Conservation (phyloP, 1,284 basidiomycete species). For the Microbotryomycetes sp. region DNA sequence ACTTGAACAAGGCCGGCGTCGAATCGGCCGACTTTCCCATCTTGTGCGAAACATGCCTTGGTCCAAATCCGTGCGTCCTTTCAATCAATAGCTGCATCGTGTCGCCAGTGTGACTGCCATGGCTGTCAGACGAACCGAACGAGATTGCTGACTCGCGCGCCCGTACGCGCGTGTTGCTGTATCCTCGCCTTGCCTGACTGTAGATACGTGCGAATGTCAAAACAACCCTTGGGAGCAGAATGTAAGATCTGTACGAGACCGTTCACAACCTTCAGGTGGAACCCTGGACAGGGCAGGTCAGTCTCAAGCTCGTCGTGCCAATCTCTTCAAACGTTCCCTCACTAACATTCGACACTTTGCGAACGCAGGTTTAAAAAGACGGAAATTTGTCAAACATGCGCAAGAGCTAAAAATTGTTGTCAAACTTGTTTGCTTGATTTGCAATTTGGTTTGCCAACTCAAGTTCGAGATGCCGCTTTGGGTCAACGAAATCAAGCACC, state of each 20-base stretch:
- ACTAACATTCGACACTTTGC: background rate
- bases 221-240: slow-evolving; percentile 90
- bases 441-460: slow-evolving; percentile 91
- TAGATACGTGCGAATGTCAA: slow-evolving; percentile 43
- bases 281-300: background rate
- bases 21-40: slow-evolving; percentile 86
- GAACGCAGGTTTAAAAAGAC: slow-evolving; percentile 96
- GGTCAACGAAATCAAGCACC: slow-evolving; percentile 74
- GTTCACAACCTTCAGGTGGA: slow-evolving; percentile 46
- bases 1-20: slow-evolving; percentile 85
- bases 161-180: slow-evolving; percentile 45
- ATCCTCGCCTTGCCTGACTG: slow-evolving; percentile 1
- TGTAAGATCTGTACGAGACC: slow-evolving; percentile 90
- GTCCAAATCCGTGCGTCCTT: slow-evolving; percentile 67
- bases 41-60: slow-evolving; percentile 52
- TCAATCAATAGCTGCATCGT: slow-evolving; percentile 48
- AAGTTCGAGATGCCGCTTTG: slow-evolving; percentile 93
- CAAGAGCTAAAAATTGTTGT: slow-evolving; percentile 98
- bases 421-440: slow-evolving; percentile 93
- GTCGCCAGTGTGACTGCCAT: slow-evolving; percentile 18
- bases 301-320: background rate
- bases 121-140: slow-evolving; percentile 69
- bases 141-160: slow-evolving; percentile 70
- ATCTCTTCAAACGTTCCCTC: background rate
- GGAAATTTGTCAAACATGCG: slow-evolving; percentile 96